Evolutionary conservation across 1,284 basidiomycete species (phyloP), one percentile per base, ranked within the genome.

Genomic region (Trichosporon sp.): DNA sequence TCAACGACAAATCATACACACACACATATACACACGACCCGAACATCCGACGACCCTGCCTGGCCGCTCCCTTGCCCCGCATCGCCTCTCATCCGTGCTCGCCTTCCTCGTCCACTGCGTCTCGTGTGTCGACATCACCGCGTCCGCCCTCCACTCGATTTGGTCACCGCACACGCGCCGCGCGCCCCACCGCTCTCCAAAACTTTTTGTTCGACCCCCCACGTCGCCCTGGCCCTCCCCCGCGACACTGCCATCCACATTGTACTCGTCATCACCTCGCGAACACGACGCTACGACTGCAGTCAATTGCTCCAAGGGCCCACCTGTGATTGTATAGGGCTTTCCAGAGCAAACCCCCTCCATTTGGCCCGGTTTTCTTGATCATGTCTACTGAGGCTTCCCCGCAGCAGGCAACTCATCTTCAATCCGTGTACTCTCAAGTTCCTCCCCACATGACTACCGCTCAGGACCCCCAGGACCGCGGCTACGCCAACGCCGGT

Each of bases 301-400:
- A 60, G 56, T 60, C 27, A n/a, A 13, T 60, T 60, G 56, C 56
- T 60, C 51, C 2, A 63, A 42, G 11, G 34, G 62, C 34, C 35
- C 62, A 35, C 62, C 62, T 63, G 62, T 42, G 62, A 63, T 29
- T 42, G 34, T 63, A 35, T 38, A 63, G 34, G 62, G 62, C 62
- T 42, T 42, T 7, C 15, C 62, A 27, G 66, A 68, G 31, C 34
- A 60, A 60, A 15, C 25, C 23, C 62, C 18, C 21, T 21, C n/a
- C 62, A 58, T 64, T 60, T 60, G 56, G 56, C 32, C 66, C 64
- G 62, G 63, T 68, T 47, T 34, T 56, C 51, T 62, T 56, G 58
- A 68, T 8, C 18, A 69, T 69, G 68, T 69, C 68, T 42, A 69
- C 65, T 62, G 65, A 69, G 64, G 65, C 68, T 47, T 69, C 68